Base-by-base conservation (phyloP, 192 early-diverging fungal species). In the Coemansia erecta region DNA sequence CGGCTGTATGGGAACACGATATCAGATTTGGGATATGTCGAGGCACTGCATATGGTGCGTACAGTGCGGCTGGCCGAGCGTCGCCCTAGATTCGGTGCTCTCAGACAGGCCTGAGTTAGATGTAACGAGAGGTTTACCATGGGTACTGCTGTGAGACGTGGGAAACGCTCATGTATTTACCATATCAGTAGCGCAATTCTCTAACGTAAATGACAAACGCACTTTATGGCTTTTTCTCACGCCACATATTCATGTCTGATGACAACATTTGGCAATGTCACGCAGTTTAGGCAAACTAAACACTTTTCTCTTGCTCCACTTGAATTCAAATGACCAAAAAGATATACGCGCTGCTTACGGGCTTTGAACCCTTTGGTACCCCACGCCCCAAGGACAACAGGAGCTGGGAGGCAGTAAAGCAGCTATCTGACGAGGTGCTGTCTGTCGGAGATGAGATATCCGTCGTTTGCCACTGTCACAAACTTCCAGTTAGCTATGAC, bases 401-500 rank as follows among this genome's bases (percentile, higher is more conserved):
- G 58, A 82, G 80, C 74, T 82, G 80, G 80, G 64, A 82, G 64
- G 54, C 64, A 3, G 48, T 68, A 22, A 70, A 56, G 49, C 60
- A 56, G 58, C 64, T 82, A 8, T 59, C 42, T 4, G 60, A 54
- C 26, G 31, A 61, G 37, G 42, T 31, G 3, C 53, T 73, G 6
- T 55, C 35, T 28, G 31, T 41, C 1, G 64, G 46, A 17, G 31
- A 53, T 23, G 22, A 22, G 9, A 33, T 28, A 2, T 37, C 35
- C 10, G 63, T 77, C 10, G 44, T 65, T 1, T 66, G 70, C 43
- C 67, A 71, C 44, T 72, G 70, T 52, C 65, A 79, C 28, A 70
- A 75, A 39, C 64, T 86, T 21, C 85, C 85, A 17, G 85, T 86
- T 6, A 84, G 84, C 58, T 86, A 86, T 50, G 70, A 54, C 28